These are phyloP conservation scores for Graphilbum ipis-grandicollis DNA, from an alignment of 2,329 filamentous ascomycete species.

Conservation along the genomic window DNA sequence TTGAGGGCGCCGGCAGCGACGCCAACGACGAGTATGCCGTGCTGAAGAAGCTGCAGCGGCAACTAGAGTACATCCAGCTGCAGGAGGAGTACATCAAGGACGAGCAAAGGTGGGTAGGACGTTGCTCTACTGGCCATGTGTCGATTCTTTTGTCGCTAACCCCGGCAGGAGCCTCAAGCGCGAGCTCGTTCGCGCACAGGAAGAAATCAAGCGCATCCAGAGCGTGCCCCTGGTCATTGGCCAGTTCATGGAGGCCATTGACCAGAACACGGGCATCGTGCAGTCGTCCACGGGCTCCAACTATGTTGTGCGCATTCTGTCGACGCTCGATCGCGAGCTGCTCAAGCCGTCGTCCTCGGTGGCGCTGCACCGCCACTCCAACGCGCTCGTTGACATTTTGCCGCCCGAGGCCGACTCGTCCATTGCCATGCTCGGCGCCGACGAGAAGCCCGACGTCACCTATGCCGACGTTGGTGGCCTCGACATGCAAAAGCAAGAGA, in stretches of 20 bases:
- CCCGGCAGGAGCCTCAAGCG: slow-evolving; percentile 69
- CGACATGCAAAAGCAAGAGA: slow-evolving; percentile 99
- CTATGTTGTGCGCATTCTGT: slow-evolving; percentile 96
- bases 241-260: slow-evolving; percentile 99
- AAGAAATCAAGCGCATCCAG: slow-evolving; percentile 99
- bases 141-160: slow-evolving; percentile 1
- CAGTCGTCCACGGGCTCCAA: slow-evolving; percentile 97
- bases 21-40: slow-evolving; percentile 85
- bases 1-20: slow-evolving; percentile 69
- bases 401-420: slow-evolving; percentile 98
- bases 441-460: slow-evolving; percentile 96
- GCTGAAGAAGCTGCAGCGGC: slow-evolving; percentile 89
- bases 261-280: slow-evolving; percentile 97
- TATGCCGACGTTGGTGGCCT: slow-evolving; percentile 95
- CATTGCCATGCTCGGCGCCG: slow-evolving; percentile 90
- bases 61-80: slow-evolving; percentile 95
- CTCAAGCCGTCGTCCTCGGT: slow-evolving; percentile 97
- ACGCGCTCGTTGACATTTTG: slow-evolving; percentile 93
- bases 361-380: slow-evolving; percentile 93
- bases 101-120: slow-evolving; percentile 87
- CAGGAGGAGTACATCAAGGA: slow-evolving; percentile 99
- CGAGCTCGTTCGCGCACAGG: slow-evolving; percentile 89
- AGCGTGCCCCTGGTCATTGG: slow-evolving; percentile 95
- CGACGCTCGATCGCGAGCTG: slow-evolving; percentile 92
- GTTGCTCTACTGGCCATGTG: background rate